Percentiles rank a stretch among this genome's conserved stretches.
phyloP scores from a whole-genome alignment of 2,329 filamentous ascomycete species.

The Sclerotinia minor region DNA sequence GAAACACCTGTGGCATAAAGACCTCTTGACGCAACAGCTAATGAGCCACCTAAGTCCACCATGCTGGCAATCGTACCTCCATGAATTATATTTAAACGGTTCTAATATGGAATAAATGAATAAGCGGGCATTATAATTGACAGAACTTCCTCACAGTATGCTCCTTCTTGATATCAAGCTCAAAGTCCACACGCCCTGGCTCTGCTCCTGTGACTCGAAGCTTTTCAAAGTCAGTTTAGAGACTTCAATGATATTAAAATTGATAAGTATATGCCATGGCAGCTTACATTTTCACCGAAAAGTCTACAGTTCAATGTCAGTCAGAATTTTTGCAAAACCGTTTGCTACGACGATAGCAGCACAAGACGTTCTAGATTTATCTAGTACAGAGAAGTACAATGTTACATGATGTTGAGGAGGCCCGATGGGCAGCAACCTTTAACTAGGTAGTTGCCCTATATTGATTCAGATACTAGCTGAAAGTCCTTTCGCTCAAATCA shows the following conservation, averaged over 20 bases:
- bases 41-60: slow-evolving; percentile 65
- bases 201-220: slow-evolving; percentile 65
- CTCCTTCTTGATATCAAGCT: slow-evolving; percentile 70
- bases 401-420: neutral
- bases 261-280: neutral
- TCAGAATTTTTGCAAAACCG: neutral
- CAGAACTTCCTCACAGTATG: slow-evolving; percentile 61
- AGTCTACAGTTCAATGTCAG: slow-evolving; percentile 34
- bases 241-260: neutral
- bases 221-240: slow-evolving; percentile 45
- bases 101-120: slow-evolving; percentile 49
- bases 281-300: slow-evolving; percentile 41
- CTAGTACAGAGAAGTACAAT: neutral
- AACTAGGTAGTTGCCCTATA: neutral
- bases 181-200: slow-evolving; percentile 71
- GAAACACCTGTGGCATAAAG: slow-evolving; percentile 64
- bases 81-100: slow-evolving; percentile 73
- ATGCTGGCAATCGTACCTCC: slow-evolving; percentile 78
- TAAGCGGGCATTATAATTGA: neutral
- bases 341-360: neutral
- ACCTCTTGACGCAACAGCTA: slow-evolving; percentile 65
- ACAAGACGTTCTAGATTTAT: neutral
- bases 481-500: neutral
- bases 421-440: neutral
- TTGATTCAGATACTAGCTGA: slow-evolving; percentile 10